A percentile compares a stretch with the other conserved stretches of the same genome.
Conservation (phyloP, 495 filamentous ascomycete genomes). For the Trichocladium antarcticum region DNA sequence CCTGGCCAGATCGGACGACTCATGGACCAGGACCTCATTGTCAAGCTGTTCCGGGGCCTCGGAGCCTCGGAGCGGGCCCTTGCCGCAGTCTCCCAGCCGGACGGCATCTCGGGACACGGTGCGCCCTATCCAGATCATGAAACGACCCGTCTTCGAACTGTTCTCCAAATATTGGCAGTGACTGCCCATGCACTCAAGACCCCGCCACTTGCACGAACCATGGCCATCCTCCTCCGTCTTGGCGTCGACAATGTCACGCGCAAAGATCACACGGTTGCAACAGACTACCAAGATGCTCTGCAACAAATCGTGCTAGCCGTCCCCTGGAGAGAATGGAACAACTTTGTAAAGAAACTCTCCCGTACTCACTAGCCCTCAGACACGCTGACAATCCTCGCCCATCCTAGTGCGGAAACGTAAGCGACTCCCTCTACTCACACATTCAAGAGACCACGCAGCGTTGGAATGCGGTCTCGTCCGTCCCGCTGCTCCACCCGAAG, state of each 20-base stretch:
- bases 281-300: constrained; percentile 19
- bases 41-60: constrained; percentile 30
- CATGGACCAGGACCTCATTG: constrained; percentile 27
- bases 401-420: constrained; percentile 44
- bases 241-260: constrained; percentile 43
- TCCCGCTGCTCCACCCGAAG: constrained; percentile 46
- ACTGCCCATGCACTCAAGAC: constrained; percentile 19
- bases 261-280: constrained; percentile 23
- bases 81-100: neutral
- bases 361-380: neutral
- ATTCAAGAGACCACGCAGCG: constrained; percentile 44
- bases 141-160: constrained; percentile 26
- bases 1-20: constrained; percentile 29
- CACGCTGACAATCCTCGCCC: constrained; percentile 16
- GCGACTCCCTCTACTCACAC: constrained; percentile 41
- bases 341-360: constrained; percentile 15
- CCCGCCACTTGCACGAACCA: constrained; percentile 16
- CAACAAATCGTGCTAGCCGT: constrained; percentile 7
- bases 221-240: constrained; percentile 37
- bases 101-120: neutral
- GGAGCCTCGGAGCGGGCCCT: constrained; percentile 31
- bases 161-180: constrained; percentile 25
- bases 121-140: constrained; percentile 23
- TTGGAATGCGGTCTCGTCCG: constrained; percentile 38
- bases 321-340: constrained; percentile 16